A percentile compares a stretch with the other conserved stretches of the same genome.
Conservation (phyloP, 169 alveolate species). For the Condylostoma magnum region DNA sequence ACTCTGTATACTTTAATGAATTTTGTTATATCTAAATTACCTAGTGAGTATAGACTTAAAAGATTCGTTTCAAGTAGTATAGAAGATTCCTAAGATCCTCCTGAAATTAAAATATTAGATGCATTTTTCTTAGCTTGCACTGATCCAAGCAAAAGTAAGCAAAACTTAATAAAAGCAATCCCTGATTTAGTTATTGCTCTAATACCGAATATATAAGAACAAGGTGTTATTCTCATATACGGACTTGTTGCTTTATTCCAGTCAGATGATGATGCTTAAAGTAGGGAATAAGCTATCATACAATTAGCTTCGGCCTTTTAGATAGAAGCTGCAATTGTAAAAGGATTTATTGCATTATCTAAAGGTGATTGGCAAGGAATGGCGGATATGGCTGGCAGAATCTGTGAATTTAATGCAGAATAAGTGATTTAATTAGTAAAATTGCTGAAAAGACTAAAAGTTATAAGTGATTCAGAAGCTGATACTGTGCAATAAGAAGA, state of each 20-base stretch:
- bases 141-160: background rate
- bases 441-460: background rate
- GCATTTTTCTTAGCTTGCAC: conserved; percentile 5
- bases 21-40: background rate
- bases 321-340: background rate
- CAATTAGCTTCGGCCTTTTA: background rate
- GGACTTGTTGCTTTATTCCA: conserved; percentile 13
- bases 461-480: background rate
- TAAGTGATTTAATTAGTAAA: background rate
- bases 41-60: background rate
- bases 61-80: background rate
- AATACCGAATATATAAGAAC: background rate
- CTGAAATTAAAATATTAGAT: background rate
- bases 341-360: background rate
- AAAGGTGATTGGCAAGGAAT: conserved; percentile 13
- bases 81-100: background rate
- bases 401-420: conserved; percentile 3
- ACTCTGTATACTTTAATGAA: background rate
- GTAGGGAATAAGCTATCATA: background rate
- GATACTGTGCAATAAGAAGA: background rate
- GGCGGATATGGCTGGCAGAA: conserved; percentile 18
- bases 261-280: background rate
- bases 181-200: conserved; percentile 8
- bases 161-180: background rate
- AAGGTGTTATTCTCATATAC: background rate